phyloP scores from a whole-genome alignment of 306 rosid genomes.

The Cucurbita ficifolia region DNA sequence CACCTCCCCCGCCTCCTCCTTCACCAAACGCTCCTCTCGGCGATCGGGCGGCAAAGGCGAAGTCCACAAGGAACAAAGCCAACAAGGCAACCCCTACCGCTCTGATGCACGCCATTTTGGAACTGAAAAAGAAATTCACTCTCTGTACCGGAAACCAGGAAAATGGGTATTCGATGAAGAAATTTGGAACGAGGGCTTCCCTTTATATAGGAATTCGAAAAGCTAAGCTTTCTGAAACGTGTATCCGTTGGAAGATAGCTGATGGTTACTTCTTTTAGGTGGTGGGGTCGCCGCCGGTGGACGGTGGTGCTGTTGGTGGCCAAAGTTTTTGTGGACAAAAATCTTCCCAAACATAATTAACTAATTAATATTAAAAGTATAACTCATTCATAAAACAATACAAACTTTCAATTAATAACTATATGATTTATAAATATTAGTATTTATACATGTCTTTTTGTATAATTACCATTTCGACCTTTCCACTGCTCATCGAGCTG shows the following conservation, averaged over 20 bases:
- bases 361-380: background rate
- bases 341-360: background rate
- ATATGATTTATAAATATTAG: too few species aligned
- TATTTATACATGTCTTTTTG: too few species aligned
- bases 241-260: too few species aligned
- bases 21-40: background rate
- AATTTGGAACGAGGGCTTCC: background rate
- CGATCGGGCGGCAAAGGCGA: constrained; percentile 44
- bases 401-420: too few species aligned
- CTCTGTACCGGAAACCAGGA: background rate
- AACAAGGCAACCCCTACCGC: constrained; percentile 34
- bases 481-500: too few species aligned
- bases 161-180: background rate
- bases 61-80: constrained; percentile 41
- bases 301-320: background rate
- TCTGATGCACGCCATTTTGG: constrained; percentile 34
- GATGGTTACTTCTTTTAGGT: background rate
- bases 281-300: background rate
- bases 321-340: background rate
- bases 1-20: background rate
- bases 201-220: background rate
- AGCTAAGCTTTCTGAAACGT: background rate
- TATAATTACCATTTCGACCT: too few species aligned
- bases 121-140: background rate
- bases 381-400: background rate